Base-by-base conservation (phyloP, 257 asterid genomes). In the Henckelia pumila region DNA sequence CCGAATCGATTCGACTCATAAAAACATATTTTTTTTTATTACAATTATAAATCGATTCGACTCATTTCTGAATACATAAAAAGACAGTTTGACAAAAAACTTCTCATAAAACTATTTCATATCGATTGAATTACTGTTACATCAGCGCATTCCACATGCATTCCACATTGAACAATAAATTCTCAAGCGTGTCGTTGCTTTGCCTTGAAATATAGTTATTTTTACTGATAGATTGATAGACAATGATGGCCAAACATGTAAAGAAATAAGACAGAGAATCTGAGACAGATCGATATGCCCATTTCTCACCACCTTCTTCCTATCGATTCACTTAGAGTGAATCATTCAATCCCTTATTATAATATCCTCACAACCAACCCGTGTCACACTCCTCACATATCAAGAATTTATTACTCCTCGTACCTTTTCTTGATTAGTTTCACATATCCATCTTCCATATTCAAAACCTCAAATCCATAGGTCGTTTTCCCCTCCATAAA, bases 261-360 rank as follows among this genome's bases (percentile, higher is more conserved):
- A 32, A 71, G 23, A 68, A 52, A 37, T 40, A 60, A 61, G 63
- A 71, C 37, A 16, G 22, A 65, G 71, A 75, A 74, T 76, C 76
- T 69, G 56, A 65, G n/a, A n/a, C 26, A 25, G 49, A 73, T 57
- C n/a, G 26, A 65, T 67, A 33, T 50, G 44, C 73, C 64, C 85
- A 40, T 71, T 80, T 75, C 81, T 75, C 71, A 74, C 73, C 84
- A 78, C 76, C 80, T 80, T 77, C 84, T 76, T 74, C 33, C 49
- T 47, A 47, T 47, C 8, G 32, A 66, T 74, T 40, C 75, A 67
- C 68, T 32, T 52, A 59, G 55, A 23, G 59, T 35, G 25, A 50
- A 62, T 32, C 28, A 23, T 26, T 40, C 59, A 71, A 6, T 65
- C 55, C 67, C 68, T 62, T 44, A 57, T 4, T 61, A 2, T 37